Conservation (phyloP, 139 green algal species). For the Chlorella ohadii region DNA sequence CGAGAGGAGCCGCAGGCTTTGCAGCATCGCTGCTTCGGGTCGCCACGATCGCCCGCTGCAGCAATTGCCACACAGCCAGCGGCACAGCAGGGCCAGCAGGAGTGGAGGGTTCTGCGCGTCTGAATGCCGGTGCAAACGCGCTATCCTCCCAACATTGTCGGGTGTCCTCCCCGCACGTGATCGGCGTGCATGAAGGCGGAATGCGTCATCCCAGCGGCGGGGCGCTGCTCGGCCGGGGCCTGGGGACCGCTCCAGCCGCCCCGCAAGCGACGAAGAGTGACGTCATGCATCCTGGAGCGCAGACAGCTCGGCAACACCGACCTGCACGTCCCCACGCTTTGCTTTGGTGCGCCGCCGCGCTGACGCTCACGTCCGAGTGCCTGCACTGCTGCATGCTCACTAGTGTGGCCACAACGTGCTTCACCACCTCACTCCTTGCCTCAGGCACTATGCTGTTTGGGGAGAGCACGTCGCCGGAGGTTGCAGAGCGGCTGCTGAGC, state of each 20-base stretch:
- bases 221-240: background rate
- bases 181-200: background rate
- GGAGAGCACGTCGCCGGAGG: constrained; percentile 54
- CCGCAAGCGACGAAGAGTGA: background rate
- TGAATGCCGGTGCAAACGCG: too few species aligned
- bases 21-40: background rate
- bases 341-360: constrained; percentile 56
- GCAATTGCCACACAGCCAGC: too few species aligned
- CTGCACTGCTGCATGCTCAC: too few species aligned
- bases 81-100: too few species aligned
- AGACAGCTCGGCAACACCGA: constrained; percentile 41
- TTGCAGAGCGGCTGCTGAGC: constrained; percentile 61
- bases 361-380: too few species aligned
- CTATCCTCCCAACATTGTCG: too few species aligned
- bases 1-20: background rate
- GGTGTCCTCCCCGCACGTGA: too few species aligned
- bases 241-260: background rate
- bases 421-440: background rate
- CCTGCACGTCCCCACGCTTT: constrained; percentile 53
- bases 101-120: background rate
- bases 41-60: too few species aligned
- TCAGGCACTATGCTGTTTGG: constrained; percentile 94
- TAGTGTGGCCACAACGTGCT: too few species aligned
- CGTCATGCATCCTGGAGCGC: background rate
- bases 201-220: background rate